These are phyloP conservation scores for Diaporthe sp. DNA, from an alignment of 2,329 filamentous ascomycete species.

Conservation along the genomic window DNA sequence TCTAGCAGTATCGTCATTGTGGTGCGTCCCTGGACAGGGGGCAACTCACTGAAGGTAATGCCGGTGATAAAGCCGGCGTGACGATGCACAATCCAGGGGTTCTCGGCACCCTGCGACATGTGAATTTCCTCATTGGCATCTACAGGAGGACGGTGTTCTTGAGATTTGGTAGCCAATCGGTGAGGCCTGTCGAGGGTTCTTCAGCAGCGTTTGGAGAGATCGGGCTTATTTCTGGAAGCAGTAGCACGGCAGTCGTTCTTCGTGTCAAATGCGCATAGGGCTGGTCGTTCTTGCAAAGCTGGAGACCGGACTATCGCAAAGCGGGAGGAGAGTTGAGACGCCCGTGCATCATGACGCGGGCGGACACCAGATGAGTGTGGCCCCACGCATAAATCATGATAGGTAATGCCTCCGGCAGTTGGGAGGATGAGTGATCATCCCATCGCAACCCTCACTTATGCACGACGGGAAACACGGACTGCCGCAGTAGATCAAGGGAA, in stretches of 20 bases:
- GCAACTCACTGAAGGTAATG: neutral
- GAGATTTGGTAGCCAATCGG: neutral
- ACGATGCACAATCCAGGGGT: neutral
- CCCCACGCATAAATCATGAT: neutral
- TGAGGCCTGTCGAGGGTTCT: neutral
- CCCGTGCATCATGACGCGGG: neutral
- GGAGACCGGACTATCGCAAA: neutral
- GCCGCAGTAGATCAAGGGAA: neutral
- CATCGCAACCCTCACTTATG: neutral
- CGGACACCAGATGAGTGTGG: neutral
- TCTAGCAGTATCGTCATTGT: neutral
- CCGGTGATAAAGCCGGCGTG: neutral
- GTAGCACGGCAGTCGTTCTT: neutral
- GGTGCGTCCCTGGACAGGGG: neutral
- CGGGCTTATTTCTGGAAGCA: neutral
- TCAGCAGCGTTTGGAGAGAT: neutral
- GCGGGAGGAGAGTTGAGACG: neutral
- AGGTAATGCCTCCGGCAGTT: neutral
- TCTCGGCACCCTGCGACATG: neutral
- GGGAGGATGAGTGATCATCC: neutral
- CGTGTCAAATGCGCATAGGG: neutral
- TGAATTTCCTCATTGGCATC: neutral
- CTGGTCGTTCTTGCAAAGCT: neutral
- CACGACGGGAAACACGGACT: conserved; percentile 16
- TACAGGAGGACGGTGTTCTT: neutral